Conservation (phyloP, 106 monocot genomes). For the Amphibolis antarctica region DNA sequence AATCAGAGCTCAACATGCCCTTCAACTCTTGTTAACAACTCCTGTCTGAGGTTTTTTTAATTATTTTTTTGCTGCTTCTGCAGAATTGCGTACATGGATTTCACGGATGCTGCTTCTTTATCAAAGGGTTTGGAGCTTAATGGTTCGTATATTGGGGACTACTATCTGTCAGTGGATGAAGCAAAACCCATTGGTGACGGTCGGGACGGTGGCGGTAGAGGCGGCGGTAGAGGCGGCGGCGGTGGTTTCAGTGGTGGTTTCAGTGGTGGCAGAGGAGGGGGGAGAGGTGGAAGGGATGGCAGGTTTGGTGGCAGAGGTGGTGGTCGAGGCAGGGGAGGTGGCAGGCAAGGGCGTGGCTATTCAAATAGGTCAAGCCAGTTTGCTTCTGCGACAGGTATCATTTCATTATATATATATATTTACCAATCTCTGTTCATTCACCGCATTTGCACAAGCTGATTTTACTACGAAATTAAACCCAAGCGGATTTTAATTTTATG, state of each 20-base stretch:
- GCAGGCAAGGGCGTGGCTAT: background rate
- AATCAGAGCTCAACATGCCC: no score
- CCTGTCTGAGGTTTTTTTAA: background rate
- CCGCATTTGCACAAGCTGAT: no score
- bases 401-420: background rate
- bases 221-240: conserved; percentile 9
- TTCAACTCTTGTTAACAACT: no score
- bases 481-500: background rate
- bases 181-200: conserved; percentile 32
- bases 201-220: conserved; percentile 18
- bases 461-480: background rate
- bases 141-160: conserved; percentile 43
- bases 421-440: no score
- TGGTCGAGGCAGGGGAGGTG: background rate
- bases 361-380: background rate
- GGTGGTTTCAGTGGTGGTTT: conserved; percentile 1
- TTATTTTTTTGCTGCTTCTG: background rate
- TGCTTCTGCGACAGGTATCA: background rate
- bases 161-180: conserved; percentile 34
- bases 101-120: conserved; percentile 25
- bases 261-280: conserved; percentile 14
- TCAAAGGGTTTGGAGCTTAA: conserved; percentile 39
- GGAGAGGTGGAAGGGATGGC: conserved; percentile 5
- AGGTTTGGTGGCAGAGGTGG: background rate
- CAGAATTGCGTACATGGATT: conserved; percentile 56